phyloP scores from a whole-genome alignment of 345 rosid genomes.

The Gossypium anomalum region DNA sequence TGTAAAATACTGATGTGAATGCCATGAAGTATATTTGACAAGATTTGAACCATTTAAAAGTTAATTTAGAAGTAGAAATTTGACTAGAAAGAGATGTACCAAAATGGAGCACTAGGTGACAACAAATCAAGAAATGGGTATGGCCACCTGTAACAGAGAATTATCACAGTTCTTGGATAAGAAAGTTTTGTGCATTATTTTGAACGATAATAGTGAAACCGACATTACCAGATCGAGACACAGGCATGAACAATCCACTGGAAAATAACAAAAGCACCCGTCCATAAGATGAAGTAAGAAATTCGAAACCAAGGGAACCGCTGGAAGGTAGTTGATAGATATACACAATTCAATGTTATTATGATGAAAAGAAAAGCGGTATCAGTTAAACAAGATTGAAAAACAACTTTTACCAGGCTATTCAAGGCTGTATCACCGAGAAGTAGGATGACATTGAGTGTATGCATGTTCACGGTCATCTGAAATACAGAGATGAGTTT shows the following conservation, averaged over 20 bases:
- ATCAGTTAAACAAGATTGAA: neutral
- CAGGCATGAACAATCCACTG: conserved; percentile 59
- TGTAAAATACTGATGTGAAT: neutral
- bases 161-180: conserved; percentile 2
- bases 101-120: conserved; percentile 36
- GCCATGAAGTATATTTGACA: neutral
- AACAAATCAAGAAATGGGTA: conserved; percentile 85
- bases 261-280: conserved; percentile 50
- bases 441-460: conserved; percentile 51
- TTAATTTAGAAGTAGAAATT: neutral
- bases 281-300: conserved; percentile 62
- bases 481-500: too few relatives aligned
- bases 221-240: conserved; percentile 34
- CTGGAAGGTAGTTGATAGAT: conserved; percentile 36
- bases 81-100: conserved; percentile 30
- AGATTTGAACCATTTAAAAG: neutral
- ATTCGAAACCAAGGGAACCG: conserved; percentile 63
- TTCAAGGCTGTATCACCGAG: conserved; percentile 55
- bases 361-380: neutral
- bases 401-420: conserved; percentile 42
- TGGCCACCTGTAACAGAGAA: conserved; percentile 71
- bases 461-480: conserved; percentile 31
- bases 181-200: neutral
- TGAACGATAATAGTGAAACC: neutral
- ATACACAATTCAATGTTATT: conserved; percentile 4